A percentile compares a stretch with the other conserved stretches of the same genome.
phyloP scores from a whole-genome alignment of 352 stramenopile species.

The Phytopythium cucurbitacearum region DNA sequence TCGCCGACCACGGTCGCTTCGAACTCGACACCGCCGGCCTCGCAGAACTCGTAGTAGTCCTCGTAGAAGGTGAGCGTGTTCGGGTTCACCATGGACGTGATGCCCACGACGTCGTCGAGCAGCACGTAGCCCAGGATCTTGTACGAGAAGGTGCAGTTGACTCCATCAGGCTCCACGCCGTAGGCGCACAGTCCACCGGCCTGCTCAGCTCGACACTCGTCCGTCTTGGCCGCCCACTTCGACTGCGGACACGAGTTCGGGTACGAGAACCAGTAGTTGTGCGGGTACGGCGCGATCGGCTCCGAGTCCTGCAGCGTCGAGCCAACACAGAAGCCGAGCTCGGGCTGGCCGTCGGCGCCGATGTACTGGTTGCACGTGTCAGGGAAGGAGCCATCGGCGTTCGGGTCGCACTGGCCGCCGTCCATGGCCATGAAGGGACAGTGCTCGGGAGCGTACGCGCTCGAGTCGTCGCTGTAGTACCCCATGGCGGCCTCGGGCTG shows the following conservation, averaged over 20 bases:
- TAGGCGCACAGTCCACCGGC: conserved; percentile 37
- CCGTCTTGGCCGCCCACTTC: conserved; percentile 39
- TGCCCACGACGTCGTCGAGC: conserved; percentile 66
- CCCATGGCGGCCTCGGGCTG: conserved; percentile 37
- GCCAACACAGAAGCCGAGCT: conserved; percentile 51
- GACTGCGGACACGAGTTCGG: conserved; percentile 57
- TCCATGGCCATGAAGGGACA: conserved; percentile 58
- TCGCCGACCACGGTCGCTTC: conserved; percentile 20
- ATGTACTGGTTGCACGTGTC: conserved; percentile 51
- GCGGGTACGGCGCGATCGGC: conserved; percentile 54
- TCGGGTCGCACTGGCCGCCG: conserved; percentile 43
- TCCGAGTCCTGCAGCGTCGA: conserved; percentile 38
- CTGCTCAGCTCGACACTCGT: conserved; percentile 27
- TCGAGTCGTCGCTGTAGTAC: conserved; percentile 29
- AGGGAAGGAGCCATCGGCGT: conserved; percentile 29
- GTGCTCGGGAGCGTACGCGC: conserved; percentile 35
- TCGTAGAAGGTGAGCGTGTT: conserved; percentile 25
- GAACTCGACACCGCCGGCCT: conserved; percentile 49
- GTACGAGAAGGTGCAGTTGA: conserved; percentile 62
- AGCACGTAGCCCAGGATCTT: conserved; percentile 54
- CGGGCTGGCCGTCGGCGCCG: conserved; percentile 27
- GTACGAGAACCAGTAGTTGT: conserved; percentile 84
- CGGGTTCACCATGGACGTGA: conserved; percentile 54
- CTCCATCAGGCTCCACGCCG: conserved; percentile 48
- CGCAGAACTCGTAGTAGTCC: conserved; percentile 61